Conservation (phyloP, 192 early-diverging fungal genomes). For the Allomyces arbusculus region DNA sequence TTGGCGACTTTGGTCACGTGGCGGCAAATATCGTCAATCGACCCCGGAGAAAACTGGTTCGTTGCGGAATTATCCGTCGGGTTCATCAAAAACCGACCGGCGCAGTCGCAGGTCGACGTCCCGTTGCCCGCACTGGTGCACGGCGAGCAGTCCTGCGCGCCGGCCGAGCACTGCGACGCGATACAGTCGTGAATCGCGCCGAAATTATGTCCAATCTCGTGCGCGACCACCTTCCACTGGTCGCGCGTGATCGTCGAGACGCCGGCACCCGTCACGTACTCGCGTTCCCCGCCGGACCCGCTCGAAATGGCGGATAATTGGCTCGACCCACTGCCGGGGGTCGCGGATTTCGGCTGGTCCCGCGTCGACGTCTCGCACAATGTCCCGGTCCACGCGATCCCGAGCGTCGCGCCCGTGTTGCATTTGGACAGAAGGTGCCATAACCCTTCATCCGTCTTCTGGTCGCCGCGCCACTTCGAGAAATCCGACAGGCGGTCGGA, state of each 20-base stretch:
- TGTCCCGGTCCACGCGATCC: not conserved
- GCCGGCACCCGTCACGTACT: not conserved
- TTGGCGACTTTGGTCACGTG: too few relatives aligned
- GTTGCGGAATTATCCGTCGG: constrained; percentile 4
- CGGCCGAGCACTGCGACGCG: not conserved
- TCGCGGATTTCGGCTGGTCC: not conserved
- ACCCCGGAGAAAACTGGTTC: too few relatives aligned
- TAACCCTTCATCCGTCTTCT: not conserved
- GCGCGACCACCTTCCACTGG: constrained; percentile 57
- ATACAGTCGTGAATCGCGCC: constrained; percentile 83
- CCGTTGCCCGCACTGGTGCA: constrained; percentile 17
- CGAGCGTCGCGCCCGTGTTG: not conserved
- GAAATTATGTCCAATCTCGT: constrained; percentile 80
- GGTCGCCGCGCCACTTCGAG: not conserved
- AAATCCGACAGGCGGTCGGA: not conserved
- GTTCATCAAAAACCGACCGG: constrained; percentile 49
- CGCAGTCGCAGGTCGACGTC: constrained; percentile 61
- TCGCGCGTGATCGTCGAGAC: not conserved
- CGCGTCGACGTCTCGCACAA: not conserved
- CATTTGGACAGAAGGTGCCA: not conserved
- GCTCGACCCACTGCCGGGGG: not conserved
- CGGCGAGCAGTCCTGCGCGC: constrained; percentile 5
- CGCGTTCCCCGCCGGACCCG: too few relatives aligned
- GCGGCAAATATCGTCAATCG: too few relatives aligned
- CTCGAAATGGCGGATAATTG: too few relatives aligned